Conservation (phyloP, 1,284 basidiomycete genomes). For the Athelia psychrophila region DNA sequence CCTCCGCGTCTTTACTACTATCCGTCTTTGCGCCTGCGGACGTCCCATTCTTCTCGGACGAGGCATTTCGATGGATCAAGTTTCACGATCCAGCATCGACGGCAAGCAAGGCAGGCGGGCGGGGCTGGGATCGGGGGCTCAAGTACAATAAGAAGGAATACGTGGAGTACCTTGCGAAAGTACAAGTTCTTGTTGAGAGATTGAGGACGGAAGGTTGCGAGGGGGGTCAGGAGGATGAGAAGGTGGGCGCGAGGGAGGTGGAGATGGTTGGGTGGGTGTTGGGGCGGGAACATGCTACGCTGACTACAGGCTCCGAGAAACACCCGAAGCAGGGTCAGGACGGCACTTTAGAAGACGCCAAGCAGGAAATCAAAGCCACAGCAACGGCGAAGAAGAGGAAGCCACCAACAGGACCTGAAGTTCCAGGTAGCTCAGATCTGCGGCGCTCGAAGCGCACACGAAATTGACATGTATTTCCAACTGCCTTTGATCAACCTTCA, state of each 20-base stretch:
- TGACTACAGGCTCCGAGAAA: constrained; percentile 4
- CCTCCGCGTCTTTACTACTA: neutral
- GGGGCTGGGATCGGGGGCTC: neutral
- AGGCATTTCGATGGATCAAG: neutral
- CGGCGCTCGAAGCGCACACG: neutral
- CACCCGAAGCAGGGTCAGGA: neutral
- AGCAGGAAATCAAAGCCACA: too few relatives aligned
- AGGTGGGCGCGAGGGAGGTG: constrained; percentile 6
- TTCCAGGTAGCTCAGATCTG: neutral
- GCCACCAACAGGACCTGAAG: too few relatives aligned
- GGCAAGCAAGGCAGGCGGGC: neutral
- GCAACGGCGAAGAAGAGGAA: too few relatives aligned
- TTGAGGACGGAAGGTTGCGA: too few relatives aligned
- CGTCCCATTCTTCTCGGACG: neutral
- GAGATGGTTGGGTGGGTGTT: constrained; percentile 13
- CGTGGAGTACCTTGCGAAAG: neutral
- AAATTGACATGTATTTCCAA: neutral
- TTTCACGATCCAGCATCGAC: neutral
- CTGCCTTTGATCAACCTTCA: too few relatives aligned
- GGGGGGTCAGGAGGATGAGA: neutral
- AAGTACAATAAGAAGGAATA: neutral
- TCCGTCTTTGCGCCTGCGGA: neutral
- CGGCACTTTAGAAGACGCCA: too few relatives aligned
- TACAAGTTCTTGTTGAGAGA: neutral
- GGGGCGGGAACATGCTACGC: constrained; percentile 8